Evolutionary conservation across 257 asterid genomes (phyloP), one percentile per base, ranked within the genome.

Genomic region (Forsythia viridissima): DNA sequence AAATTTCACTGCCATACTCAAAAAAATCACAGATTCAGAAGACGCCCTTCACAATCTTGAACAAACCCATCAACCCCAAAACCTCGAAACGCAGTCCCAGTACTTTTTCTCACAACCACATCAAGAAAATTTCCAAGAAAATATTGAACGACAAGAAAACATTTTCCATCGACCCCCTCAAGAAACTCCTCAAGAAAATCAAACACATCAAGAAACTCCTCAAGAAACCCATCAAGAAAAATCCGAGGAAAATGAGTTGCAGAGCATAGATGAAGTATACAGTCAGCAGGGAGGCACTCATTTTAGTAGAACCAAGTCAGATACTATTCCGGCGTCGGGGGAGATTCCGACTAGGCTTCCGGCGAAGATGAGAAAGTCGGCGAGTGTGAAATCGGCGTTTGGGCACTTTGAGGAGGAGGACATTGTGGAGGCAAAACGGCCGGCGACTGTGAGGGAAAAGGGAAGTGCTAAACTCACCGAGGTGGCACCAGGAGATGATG

Each of bases 231-330:
- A 20, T 48, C 85, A 76, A 44, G 93, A 85, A 38, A 46, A 70
- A 6, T 69, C 24, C 5, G 86, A 77, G 21, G 85, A 80, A 52
- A 41, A 65, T 1, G 85, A 84, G 76, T 13, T 44, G n/a, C 79
- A 73, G 80, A 83, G 88, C 75, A 82, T 89, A 86, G 97, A 91
- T 36, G 94, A 87, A 36, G 94, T 89, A 15, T 90, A 82, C 92
- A 87, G 88, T 59, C 77, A 84, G 79, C 77, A 84, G 36, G 43
- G 43, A 0, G 91, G 61, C 30, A 71, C 18, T 6, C 91, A 87
- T 69, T 87, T 87, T 16, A 59, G 34, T 74, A 70, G 94, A 84
- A 86, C 91, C 5, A 90, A 84, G 65, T 88, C 98, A 6, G 96
- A 93, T 75, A 85, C 91, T 8, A 61, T 73, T n/a, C 97, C 97